Base-by-base conservation (phyloP, 768 basidiomycete species). In the Coprinopsis sp. region DNA sequence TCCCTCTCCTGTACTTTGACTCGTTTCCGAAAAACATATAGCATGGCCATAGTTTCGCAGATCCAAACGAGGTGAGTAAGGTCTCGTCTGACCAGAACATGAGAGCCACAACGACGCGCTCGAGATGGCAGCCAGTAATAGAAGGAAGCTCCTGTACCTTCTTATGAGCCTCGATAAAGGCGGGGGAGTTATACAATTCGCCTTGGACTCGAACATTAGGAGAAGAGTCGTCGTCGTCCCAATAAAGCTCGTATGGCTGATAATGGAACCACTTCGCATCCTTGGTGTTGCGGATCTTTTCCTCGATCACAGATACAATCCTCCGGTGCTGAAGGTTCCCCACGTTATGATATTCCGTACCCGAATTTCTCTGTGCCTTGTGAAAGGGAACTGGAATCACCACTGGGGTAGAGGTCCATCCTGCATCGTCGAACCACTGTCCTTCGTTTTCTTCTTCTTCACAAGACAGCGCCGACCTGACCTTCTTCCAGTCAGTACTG, bases 1-100 rank as follows among this genome's bases (percentile, higher is more conserved):
- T 42, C n/a, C 38, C 50, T 3, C 54, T 37, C 6, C 34, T 38
- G 31, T 58, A 54, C 27, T 58, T 58, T 4, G 57, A 58, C 12
- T 49, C 22, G 28, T 55, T 52, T 1, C 57, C 54, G 23, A 58
- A 52, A 23, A 54, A 51, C 12, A 52, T 18, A 27, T 56, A 58
- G 23, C 52, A 47, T 7, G 53, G 57, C 57, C 54, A 56, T 2
- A 56, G 50, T 10, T 37, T 39, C 1, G 53, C 53, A 11, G 29
- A 53, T 3, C 53, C 55, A 46, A 51, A 56, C 12, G 40, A 39
- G 5, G 54, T 49, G 37, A 28, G 53, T 8, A 53, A 49, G 2
- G 49, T 64, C 31, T 24, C 7, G 29, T 59, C 54, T 13, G 58
- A 60, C 52, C 51, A 54, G 43, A 65, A 39, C 60, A 66, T 62